These are phyloP conservation scores for Meyerozyma sp. DNA, from an alignment of 1,139 yeast genomes.

Conservation along the genomic window DNA sequence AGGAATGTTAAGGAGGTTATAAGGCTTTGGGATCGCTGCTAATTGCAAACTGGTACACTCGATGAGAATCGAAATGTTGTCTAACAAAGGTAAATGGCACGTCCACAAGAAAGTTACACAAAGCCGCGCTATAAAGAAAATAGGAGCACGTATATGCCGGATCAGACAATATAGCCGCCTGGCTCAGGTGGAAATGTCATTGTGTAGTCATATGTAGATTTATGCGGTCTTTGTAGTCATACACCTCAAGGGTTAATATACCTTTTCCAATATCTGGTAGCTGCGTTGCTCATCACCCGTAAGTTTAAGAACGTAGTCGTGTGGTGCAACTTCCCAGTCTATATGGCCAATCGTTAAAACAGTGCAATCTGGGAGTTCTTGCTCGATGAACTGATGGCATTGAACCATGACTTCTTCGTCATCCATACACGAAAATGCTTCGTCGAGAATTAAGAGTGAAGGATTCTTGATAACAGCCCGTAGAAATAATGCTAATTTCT, in stretches of 20 bases:
- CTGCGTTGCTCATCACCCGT: constrained; percentile 27
- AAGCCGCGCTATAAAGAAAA: not conserved
- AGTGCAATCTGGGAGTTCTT: constrained; percentile 53
- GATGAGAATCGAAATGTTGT: not conserved
- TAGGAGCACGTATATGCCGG: not conserved
- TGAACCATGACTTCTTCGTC: constrained; percentile 49
- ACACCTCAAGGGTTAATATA: not conserved
- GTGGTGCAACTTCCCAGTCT: constrained; percentile 37
- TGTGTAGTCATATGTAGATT: too few species aligned
- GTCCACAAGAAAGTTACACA: not conserved
- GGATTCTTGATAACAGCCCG: constrained; percentile 78
- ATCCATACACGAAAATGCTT: constrained; percentile 91
- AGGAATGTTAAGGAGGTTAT: not conserved
- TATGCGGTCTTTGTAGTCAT: too few species aligned
- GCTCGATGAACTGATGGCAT: constrained; percentile 61
- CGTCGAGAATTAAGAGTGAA: constrained; percentile 74
- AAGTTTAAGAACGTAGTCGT: constrained; percentile 31
- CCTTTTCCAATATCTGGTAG: constrained; percentile 12
- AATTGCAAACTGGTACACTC: not conserved
- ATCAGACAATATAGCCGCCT: not conserved
- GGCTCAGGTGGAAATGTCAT: too few species aligned
- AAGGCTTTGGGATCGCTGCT: not conserved
- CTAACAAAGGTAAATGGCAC: not conserved
- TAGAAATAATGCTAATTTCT: constrained; percentile 70
- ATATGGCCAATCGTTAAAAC: constrained; percentile 74